Evolutionary conservation across 768 basidiomycete genomes (phyloP).

Genomic region (Tulasnella sp.): DNA sequence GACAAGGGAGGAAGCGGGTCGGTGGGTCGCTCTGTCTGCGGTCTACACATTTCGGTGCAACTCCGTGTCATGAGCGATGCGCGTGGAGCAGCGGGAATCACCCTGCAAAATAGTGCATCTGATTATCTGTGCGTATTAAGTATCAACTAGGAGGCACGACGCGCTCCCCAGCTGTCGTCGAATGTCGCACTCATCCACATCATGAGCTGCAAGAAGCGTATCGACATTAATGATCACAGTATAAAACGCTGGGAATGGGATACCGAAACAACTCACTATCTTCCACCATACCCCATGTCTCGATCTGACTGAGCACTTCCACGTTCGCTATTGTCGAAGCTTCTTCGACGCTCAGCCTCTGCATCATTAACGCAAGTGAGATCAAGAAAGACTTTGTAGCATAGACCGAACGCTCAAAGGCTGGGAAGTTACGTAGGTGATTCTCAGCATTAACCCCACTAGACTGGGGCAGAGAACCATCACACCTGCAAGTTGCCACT

Average conservation of each 20-base stretch:
- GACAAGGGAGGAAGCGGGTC: too few relatives aligned
- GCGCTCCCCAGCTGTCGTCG: constrained; percentile 76
- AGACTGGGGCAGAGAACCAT: constrained; percentile 24
- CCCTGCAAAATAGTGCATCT: too few relatives aligned
- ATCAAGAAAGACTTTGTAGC: constrained; percentile 87
- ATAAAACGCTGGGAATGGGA: not conserved
- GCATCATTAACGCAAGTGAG: constrained; percentile 70
- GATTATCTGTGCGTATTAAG: not conserved
- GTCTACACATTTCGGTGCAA: too few relatives aligned
- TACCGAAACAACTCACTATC: constrained; percentile 66
- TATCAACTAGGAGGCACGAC: constrained; percentile 41
- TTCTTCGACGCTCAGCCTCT: constrained; percentile 65
- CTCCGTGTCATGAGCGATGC: not conserved
- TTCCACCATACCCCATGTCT: constrained; percentile 99
- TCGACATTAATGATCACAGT: not conserved
- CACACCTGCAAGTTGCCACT: constrained; percentile 88
- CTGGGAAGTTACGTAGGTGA: constrained; percentile 32
- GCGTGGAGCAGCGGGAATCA: too few relatives aligned
- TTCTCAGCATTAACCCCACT: not conserved
- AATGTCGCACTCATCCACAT: constrained; percentile 94
- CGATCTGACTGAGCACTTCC: constrained; percentile 91
- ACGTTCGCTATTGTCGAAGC: constrained; percentile 80
- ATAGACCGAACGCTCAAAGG: constrained; percentile 84
- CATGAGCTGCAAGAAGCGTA: constrained; percentile 62
- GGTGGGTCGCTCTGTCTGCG: too few relatives aligned